Conservation (phyloP, 768 basidiomycete species). For the Boletus tylopilopsis region DNA sequence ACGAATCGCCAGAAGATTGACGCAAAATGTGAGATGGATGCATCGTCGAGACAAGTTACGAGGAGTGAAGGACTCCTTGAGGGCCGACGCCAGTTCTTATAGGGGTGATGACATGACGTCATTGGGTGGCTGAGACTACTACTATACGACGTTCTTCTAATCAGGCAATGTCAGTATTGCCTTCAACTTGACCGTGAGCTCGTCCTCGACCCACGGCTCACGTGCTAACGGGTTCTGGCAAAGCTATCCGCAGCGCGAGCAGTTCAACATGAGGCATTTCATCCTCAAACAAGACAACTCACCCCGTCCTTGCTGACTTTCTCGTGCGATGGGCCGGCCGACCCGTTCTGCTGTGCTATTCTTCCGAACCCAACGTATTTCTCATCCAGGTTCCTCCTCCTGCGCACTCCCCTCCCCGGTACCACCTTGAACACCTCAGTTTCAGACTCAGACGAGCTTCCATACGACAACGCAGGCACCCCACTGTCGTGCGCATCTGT, state of each 20-base stretch:
- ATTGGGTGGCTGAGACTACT: conserved; percentile 2
- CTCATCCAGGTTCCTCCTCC: neutral
- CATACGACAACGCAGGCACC: conserved; percentile 8
- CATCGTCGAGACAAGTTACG: conserved; percentile 12
- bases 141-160: too few species aligned
- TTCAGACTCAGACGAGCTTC: conserved; percentile 14
- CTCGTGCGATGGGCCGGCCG: too few species aligned
- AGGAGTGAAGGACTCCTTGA: conserved; percentile 7
- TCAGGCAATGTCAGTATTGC: neutral
- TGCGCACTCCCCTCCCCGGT: neutral
- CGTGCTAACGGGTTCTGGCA: conserved; percentile 2
- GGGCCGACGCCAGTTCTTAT: conserved; percentile 15
- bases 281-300: neutral
- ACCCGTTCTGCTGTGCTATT: conserved; percentile 2
- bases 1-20: conserved; percentile 26
- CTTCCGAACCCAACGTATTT: conserved; percentile 6
- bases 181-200: conserved; percentile 6
- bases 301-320: too few species aligned
- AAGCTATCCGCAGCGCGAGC: neutral
- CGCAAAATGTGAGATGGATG: conserved; percentile 19
- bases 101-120: conserved; percentile 31
- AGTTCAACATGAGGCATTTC: neutral
- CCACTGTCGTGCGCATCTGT: neutral
- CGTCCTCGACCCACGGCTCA: conserved; percentile 8
- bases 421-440: conserved; percentile 3